Evolutionary conservation across 192 early-diverging fungal species (phyloP).

Genomic region (Linderina pennispora): DNA sequence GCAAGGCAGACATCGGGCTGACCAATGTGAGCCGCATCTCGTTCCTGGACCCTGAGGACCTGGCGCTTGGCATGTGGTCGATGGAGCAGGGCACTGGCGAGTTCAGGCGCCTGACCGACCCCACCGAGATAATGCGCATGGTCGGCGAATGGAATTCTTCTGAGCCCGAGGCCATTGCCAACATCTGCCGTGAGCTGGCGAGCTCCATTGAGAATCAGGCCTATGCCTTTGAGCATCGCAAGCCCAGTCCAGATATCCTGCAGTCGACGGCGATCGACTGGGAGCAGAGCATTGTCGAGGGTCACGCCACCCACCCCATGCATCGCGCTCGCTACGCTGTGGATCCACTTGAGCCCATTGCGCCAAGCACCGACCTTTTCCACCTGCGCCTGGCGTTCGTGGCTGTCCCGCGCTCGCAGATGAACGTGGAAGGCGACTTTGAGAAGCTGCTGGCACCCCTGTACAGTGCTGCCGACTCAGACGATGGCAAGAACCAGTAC

Average conservation of each 20-base stretch:
- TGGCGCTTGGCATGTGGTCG: slow-evolving; percentile 27
- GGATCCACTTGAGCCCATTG: slow-evolving; percentile 48
- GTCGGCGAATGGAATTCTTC: slow-evolving; percentile 45
- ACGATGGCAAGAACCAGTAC: slow-evolving; percentile 7
- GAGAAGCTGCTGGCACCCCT: slow-evolving; percentile 33
- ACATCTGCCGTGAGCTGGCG: slow-evolving; percentile 47
- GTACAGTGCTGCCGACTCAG: slow-evolving; percentile 13
- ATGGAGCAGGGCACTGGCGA: background rate
- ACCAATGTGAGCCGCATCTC: slow-evolving; percentile 3
- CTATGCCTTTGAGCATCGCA: slow-evolving; percentile 26
- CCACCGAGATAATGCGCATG: slow-evolving; percentile 38
- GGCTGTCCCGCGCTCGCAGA: slow-evolving; percentile 39
- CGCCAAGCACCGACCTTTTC: slow-evolving; percentile 35
- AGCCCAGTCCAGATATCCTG: slow-evolving; percentile 21
- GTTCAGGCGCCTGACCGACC: slow-evolving; percentile 10
- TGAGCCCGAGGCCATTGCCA: slow-evolving; percentile 11
- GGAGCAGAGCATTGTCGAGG: slow-evolving; percentile 61
- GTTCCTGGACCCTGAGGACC: slow-evolving; percentile 44
- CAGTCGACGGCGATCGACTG: slow-evolving; percentile 50
- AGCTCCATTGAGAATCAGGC: slow-evolving; percentile 52
- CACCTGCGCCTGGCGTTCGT: slow-evolving; percentile 43
- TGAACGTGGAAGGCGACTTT: slow-evolving; percentile 45
- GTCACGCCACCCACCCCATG: slow-evolving; percentile 69
- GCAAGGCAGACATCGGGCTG: background rate
- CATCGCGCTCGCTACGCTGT: slow-evolving; percentile 53